Evolutionary conservation across 176 grass and related monocot genomes (phyloP).

Genomic region (Rhynchospora breviuscula): DNA sequence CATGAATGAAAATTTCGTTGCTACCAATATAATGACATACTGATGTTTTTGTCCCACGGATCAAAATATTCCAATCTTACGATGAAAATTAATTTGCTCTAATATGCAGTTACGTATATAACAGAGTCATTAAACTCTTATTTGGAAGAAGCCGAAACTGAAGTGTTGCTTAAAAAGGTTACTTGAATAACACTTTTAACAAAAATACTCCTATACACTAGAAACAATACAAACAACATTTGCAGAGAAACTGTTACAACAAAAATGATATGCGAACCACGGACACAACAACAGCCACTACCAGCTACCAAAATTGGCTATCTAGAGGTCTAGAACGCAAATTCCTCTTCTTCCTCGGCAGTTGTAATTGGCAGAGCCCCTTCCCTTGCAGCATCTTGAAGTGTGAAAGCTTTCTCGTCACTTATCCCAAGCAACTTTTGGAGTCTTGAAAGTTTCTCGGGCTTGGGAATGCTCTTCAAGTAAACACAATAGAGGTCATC

Average conservation of each 20-base stretch:
- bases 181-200: background rate
- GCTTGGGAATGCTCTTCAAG: slow-evolving; percentile 78
- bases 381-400: slow-evolving; percentile 51
- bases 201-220: slow-evolving; percentile 8
- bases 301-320: slow-evolving; percentile 57
- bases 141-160: background rate
- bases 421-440: slow-evolving; percentile 70
- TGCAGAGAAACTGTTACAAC: background rate
- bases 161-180: background rate
- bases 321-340: slow-evolving; percentile 51
- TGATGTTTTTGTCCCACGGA: background rate
- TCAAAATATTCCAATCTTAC: background rate
- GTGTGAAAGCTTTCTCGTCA: slow-evolving; percentile 44
- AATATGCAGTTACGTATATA: background rate
- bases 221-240: background rate
- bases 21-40: background rate
- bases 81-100: background rate
- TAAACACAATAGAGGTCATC: slow-evolving; percentile 72
- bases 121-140: background rate
- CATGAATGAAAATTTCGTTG: background rate
- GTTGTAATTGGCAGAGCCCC: slow-evolving; percentile 36
- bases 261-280: background rate
- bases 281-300: slow-evolving; percentile 14
- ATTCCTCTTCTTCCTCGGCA: slow-evolving; percentile 63
- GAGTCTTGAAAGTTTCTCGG: slow-evolving; percentile 66